These are phyloP conservation scores for Leishmania martiniquensis DNA, from an alignment of 208 protist genomes.

Conservation along the genomic window DNA sequence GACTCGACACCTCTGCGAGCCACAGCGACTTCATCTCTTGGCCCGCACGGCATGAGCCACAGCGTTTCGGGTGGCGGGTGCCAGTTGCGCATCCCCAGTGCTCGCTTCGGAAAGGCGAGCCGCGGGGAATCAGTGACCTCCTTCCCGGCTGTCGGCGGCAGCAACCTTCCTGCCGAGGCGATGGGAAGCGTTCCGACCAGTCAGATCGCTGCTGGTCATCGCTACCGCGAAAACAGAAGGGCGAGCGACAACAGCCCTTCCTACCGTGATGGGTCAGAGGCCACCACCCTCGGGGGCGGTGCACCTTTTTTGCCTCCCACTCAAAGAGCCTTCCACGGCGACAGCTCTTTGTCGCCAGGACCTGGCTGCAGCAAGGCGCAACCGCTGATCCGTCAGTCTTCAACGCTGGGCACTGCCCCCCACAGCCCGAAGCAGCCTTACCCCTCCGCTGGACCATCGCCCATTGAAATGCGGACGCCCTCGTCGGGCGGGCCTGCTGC, in stretches of 20 bases:
- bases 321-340: neutral
- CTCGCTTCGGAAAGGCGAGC: neutral
- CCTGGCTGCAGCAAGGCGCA: neutral
- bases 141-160: neutral
- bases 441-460: neutral
- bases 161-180: neutral
- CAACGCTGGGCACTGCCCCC: neutral
- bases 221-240: constrained; percentile 8
- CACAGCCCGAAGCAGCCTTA: neutral
- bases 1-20: neutral
- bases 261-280: neutral
- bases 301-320: neutral
- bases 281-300: neutral
- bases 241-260: neutral
- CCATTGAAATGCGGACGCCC: neutral
- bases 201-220: neutral
- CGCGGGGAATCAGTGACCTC: neutral
- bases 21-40: too few relatives aligned
- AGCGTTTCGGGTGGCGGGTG: neutral
- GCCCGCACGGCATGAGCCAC: neutral
- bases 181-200: neutral
- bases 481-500: neutral
- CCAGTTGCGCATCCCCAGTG: neutral
- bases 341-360: neutral
- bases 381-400: neutral